Conservation (phyloP, 2,329 filamentous ascomycete genomes). For the Macrophomina pseudophaseolina region DNA sequence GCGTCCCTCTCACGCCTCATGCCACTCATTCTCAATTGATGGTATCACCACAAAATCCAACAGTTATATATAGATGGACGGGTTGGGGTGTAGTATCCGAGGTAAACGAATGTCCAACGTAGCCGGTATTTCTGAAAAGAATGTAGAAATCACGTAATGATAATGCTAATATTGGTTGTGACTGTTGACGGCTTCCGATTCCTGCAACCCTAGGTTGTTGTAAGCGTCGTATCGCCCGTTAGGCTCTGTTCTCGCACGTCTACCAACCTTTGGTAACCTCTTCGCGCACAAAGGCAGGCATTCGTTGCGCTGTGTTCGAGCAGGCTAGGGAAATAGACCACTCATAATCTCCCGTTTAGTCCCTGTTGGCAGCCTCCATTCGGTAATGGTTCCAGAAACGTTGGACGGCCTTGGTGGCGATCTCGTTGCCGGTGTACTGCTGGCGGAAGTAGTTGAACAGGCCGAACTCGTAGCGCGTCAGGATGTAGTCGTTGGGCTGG, state of each 20-base stretch:
- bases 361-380: slow-evolving; percentile 26
- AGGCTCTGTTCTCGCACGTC: background rate
- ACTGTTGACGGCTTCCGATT: no score
- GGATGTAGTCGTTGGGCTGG: slow-evolving; percentile 71
- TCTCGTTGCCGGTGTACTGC: slow-evolving; percentile 62
- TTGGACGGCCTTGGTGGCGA: slow-evolving; percentile 59
- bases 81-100: no score
- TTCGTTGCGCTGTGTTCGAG: slow-evolving; percentile 7
- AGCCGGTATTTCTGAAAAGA: no score
- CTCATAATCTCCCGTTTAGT: slow-evolving; percentile 14
- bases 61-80: no score
- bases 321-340: slow-evolving; percentile 14
- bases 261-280: background rate
- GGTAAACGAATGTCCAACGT: no score
- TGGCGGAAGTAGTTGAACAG: slow-evolving; percentile 84
- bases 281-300: background rate
- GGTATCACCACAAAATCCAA: no score
- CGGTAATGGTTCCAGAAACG: slow-evolving; percentile 61
- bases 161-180: no score
- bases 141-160: no score
- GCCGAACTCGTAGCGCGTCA: slow-evolving; percentile 78
- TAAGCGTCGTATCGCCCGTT: no score
- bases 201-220: no score
- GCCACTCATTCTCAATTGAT: no score
- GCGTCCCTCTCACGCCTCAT: no score